These are phyloP conservation scores for Diphasiastrum complanatum DNA, from an alignment of 83 land plant species.

Conservation along the genomic window DNA sequence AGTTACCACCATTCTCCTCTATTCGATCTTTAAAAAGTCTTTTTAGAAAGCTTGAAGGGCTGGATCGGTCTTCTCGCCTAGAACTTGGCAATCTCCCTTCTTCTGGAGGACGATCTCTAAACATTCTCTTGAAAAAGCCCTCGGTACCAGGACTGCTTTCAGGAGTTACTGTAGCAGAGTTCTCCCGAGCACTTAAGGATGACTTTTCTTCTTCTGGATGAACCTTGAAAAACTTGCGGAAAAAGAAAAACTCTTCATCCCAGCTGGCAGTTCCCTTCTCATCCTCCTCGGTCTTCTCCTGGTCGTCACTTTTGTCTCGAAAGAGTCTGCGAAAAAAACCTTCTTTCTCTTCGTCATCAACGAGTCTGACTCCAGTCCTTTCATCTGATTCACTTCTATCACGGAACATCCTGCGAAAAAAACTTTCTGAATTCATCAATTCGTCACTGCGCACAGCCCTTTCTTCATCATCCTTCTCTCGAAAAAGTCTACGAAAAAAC, in stretches of 20 bases:
- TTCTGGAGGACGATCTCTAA: slow-evolving; percentile 66
- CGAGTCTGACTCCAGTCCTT: slow-evolving; percentile 19
- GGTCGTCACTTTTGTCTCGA: slow-evolving; percentile 24
- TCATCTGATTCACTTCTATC: slow-evolving; percentile 60
- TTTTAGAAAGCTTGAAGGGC: slow-evolving; percentile 35
- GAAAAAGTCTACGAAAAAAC: slow-evolving; percentile 65
- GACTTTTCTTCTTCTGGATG: slow-evolving; percentile 76
- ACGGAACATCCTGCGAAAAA: slow-evolving; percentile 75
- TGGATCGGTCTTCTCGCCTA: slow-evolving; percentile 21
- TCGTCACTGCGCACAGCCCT: slow-evolving; percentile 50
- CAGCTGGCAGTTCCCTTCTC: slow-evolving; percentile 32
- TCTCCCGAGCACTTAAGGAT: slow-evolving; percentile 32
- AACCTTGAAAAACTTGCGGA: slow-evolving; percentile 68
- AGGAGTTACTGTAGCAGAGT: slow-evolving; percentile 24
- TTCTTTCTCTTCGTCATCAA: slow-evolving; percentile 23
- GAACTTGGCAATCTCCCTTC: slow-evolving; percentile 29
- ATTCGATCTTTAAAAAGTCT: slow-evolving; percentile 36
- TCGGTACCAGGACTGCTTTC: slow-evolving; percentile 92
- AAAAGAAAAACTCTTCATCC: slow-evolving; percentile 81
- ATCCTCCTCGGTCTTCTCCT: slow-evolving; percentile 37
- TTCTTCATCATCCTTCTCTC: slow-evolving; percentile 75
- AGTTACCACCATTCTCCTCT: slow-evolving; percentile 24
- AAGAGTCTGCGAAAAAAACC: too few species aligned
- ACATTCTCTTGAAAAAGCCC: slow-evolving; percentile 78
- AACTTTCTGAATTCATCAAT: slow-evolving; percentile 61